A percentile compares a stretch with the other conserved stretches of the same genome.
These are phyloP conservation scores for Trichoderma sp. DNA, from an alignment of 2,329 filamentous ascomycete species.

Conservation along the genomic window DNA sequence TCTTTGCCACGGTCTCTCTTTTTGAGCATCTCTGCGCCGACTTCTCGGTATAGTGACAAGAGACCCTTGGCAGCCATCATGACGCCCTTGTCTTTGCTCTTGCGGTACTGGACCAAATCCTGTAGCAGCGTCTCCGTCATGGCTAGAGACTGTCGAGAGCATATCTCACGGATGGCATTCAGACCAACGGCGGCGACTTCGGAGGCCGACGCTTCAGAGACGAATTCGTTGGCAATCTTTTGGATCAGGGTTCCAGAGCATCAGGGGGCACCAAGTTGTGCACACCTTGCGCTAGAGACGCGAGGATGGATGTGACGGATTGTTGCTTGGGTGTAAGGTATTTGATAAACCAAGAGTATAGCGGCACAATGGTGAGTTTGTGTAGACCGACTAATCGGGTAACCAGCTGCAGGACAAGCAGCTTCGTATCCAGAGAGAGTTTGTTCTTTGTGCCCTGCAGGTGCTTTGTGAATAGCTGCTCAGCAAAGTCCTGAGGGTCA, in stretches of 20 bases:
- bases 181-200: constrained; percentile 90
- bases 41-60: constrained; percentile 84
- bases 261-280: constrained; percentile 92
- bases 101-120: constrained; percentile 91
- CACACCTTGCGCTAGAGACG: constrained; percentile 85
- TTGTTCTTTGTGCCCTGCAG: constrained; percentile 82
- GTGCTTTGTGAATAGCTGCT: constrained; percentile 85
- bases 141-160: constrained; percentile 85
- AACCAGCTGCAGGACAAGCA: constrained; percentile 86
- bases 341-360: constrained; percentile 97
- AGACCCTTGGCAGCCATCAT: constrained; percentile 97
- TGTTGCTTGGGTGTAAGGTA: constrained; percentile 84
- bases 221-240: constrained; percentile 98
- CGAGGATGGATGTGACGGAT: constrained; percentile 88
- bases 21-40: constrained; percentile 82
- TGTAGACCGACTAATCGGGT: constrained; percentile 89
- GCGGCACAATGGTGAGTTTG: constrained; percentile 80
- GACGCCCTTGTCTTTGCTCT: constrained; percentile 98
- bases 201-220: constrained; percentile 86
- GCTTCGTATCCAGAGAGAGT: constrained; percentile 81
- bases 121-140: constrained; percentile 96
- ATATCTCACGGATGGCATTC: constrained; percentile 93
- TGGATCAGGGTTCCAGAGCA: constrained; percentile 80
- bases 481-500: constrained; percentile 91
- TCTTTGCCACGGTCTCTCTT: constrained; percentile 90